A percentile compares a stretch with the other conserved stretches of the same genome.
Evolutionary conservation across 176 grass and related monocot genomes (phyloP).

Genomic region (Phyllostachys edulis): DNA sequence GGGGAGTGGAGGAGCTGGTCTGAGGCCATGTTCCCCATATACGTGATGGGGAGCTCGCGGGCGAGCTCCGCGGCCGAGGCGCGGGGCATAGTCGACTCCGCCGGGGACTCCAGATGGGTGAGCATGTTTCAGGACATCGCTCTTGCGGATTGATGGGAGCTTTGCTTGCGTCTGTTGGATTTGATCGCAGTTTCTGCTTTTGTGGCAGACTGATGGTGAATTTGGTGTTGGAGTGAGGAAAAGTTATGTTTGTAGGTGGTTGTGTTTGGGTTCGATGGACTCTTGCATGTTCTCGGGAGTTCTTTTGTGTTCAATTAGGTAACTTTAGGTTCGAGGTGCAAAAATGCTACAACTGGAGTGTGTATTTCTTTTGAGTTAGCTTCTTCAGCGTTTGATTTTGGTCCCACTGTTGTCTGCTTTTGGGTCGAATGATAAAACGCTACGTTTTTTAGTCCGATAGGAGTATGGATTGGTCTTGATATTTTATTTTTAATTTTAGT

Average conservation of each 20-base stretch:
- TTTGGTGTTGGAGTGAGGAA: neutral
- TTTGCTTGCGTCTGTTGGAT: neutral
- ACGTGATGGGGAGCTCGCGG: constrained; percentile 66
- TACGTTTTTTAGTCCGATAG: neutral
- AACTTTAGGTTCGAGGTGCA: neutral
- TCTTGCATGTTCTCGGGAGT: neutral
- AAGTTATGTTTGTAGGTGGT: neutral
- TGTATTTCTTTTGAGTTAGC: neutral
- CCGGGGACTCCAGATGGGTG: constrained; percentile 88
- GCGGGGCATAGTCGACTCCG: constrained; percentile 52
- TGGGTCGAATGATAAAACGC: neutral
- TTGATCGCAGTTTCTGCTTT: neutral
- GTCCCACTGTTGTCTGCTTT: neutral
- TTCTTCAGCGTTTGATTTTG: neutral
- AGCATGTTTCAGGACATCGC: neutral
- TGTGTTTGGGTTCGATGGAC: neutral
- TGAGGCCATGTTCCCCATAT: constrained; percentile 90
- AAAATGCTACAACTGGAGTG: neutral
- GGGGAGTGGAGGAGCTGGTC: constrained; percentile 46
- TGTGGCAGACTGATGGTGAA: neutral
- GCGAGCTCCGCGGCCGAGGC: constrained; percentile 44
- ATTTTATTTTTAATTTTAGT: neutral
- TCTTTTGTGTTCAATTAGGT: neutral
- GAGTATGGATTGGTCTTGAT: neutral
- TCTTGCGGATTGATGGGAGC: neutral